These are phyloP conservation scores for Mycocentrospora acerina DNA, from an alignment of 2,329 filamentous ascomycete genomes.

Conservation along the genomic window DNA sequence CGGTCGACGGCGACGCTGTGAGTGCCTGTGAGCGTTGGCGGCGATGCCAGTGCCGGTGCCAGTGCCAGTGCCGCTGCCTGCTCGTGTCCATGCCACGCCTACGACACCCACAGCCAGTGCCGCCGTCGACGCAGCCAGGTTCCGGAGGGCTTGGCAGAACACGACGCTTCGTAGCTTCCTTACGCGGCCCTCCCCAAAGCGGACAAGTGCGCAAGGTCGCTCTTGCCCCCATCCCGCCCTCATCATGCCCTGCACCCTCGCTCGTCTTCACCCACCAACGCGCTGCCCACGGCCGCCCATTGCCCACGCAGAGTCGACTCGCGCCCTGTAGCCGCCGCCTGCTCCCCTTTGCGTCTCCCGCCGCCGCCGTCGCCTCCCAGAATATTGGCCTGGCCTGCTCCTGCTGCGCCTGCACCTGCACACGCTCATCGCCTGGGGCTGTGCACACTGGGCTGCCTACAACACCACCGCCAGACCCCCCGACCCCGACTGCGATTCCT, in stretches of 20 bases:
- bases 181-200: conserved; percentile 10
- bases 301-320: conserved; percentile 6
- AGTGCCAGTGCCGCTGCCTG: too few relatives aligned
- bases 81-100: too few relatives aligned
- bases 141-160: too few relatives aligned
- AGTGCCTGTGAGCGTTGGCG: too few relatives aligned
- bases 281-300: conserved; percentile 4
- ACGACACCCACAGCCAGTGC: too few relatives aligned
- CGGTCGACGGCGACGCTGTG: too few relatives aligned
- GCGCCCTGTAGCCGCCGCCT: conserved; percentile 8
- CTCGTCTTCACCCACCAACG: conserved; percentile 3
- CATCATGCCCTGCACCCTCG: conserved; percentile 12
- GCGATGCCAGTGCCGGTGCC: too few relatives aligned
- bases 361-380: conserved; percentile 1
- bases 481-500: conserved; percentile 11
- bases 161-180: too few relatives aligned
- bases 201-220: conserved; percentile 9
- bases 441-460: conserved; percentile 7
- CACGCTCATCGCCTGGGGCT: conserved; percentile 12
- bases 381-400: neutral
- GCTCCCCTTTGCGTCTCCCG: neutral
- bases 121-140: too few relatives aligned
- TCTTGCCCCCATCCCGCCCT: conserved; percentile 15
- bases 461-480: conserved; percentile 9
- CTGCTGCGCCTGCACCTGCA: conserved; percentile 10